Evolutionary conservation across 192 early-diverging fungal genomes (phyloP).

Genomic region (Allomyces macrogynus): DNA sequence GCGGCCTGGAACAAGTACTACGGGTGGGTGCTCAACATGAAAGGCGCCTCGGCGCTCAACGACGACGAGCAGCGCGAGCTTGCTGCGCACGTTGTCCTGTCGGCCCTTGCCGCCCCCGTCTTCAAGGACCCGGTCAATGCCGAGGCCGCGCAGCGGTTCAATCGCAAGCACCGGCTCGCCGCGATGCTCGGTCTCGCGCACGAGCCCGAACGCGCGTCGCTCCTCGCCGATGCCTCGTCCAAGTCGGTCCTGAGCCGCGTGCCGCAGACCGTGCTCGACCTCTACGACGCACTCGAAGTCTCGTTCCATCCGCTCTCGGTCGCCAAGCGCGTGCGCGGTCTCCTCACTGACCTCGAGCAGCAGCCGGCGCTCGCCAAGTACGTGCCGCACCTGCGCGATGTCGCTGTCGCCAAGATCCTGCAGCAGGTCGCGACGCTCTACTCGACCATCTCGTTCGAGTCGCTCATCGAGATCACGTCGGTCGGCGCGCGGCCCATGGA

Average conservation of each 20-base stretch:
- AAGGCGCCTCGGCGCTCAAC: slow-evolving; percentile 53
- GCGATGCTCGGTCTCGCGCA: slow-evolving; percentile 65
- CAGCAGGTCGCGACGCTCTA: slow-evolving; percentile 98
- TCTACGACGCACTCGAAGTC: slow-evolving; percentile 92
- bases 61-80: slow-evolving; percentile 75
- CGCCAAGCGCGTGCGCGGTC: slow-evolving; percentile 85
- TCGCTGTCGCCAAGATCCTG: slow-evolving; percentile 88
- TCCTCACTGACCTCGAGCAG: slow-evolving; percentile 40
- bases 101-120: slow-evolving; percentile 89
- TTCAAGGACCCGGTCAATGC: slow-evolving; percentile 56
- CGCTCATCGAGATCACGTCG: slow-evolving; percentile 65
- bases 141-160: slow-evolving; percentile 54
- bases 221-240: slow-evolving; percentile 77
- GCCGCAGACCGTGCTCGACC: slow-evolving; percentile 66
- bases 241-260: slow-evolving; percentile 70
- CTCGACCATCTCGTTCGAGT: slow-evolving; percentile 86
- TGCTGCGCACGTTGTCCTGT: slow-evolving; percentile 80
- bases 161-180: slow-evolving; percentile 57
- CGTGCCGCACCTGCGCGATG: slow-evolving; percentile 80
- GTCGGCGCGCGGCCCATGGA: slow-evolving; percentile 64
- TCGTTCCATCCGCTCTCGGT: slow-evolving; percentile 98
- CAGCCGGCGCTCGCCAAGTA: slow-evolving; percentile 69
- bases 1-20: slow-evolving; percentile 90
- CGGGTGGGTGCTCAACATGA: slow-evolving; percentile 41
- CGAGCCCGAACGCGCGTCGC: slow-evolving; percentile 67